Conservation (phyloP, 352 stramenopile genomes). For the Globisporangium cystogenes region DNA sequence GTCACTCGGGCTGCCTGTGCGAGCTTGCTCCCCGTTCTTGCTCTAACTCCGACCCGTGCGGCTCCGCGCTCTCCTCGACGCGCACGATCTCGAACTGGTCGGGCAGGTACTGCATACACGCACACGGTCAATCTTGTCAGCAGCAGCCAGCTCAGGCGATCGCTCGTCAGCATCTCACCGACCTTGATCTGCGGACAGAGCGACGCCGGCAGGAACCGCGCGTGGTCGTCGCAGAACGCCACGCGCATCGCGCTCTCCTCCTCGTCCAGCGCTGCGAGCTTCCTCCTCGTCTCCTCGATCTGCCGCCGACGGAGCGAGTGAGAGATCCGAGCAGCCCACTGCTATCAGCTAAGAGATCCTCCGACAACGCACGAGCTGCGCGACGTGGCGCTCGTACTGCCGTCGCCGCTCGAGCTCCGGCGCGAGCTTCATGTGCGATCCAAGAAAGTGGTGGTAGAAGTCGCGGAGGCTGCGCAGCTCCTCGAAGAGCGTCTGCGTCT, state of each 20-base stretch:
- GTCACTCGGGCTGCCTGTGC: not conserved
- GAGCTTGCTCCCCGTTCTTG: not conserved
- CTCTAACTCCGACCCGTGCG: not conserved
- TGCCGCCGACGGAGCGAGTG: conserved; percentile 8
- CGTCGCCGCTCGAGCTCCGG: conserved; percentile 50
- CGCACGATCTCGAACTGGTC: conserved; percentile 43
- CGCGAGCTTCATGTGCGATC: conserved; percentile 52
- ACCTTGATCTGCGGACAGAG: conserved; percentile 74
- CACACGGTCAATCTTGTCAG: not conserved
- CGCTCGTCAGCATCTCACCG: not conserved
- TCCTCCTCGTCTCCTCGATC: conserved; percentile 49
- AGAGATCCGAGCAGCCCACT: not conserved
- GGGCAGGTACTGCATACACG: conserved; percentile 33
- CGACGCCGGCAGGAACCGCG: conserved; percentile 59
- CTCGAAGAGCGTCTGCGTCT: conserved; percentile 71
- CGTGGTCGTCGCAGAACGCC: conserved; percentile 52
- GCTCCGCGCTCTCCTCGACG: conserved; percentile 5
- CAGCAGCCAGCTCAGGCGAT: not conserved
- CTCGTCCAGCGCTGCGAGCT: conserved; percentile 41
- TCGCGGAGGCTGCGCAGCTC: conserved; percentile 70
- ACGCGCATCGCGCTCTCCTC: conserved; percentile 36
- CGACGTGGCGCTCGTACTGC: conserved; percentile 45
- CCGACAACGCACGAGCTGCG: conserved; percentile 29
- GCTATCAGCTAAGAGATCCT: not conserved
- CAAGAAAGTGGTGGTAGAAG: conserved; percentile 80